Base-by-base conservation (phyloP, 202 grass and related monocot species). In the Saccharum hybrid region DNA sequence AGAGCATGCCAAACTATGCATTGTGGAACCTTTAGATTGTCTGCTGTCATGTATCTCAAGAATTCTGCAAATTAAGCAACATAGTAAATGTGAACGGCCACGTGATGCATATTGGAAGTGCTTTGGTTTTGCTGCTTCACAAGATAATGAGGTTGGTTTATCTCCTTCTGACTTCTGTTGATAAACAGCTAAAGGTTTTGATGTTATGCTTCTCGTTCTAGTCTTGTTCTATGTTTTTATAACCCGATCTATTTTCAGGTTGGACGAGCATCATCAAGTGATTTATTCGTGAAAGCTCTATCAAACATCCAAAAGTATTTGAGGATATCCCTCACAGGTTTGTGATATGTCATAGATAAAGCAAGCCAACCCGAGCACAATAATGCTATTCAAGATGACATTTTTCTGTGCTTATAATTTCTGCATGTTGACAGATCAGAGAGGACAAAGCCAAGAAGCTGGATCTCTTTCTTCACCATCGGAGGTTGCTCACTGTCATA, bases 51-150 rank as follows among this genome's bases (percentile, higher is more conserved):
- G 94, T 82, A 61, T 94, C 76, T 91, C 88, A 60, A 87, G 81
- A 76, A 86, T 97, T 71, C 78, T 94, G 80, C 77, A 4, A 72
- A 80, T 88, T 67, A 86, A 86, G 68, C 82, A 92, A 78, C 71
- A 62, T 72, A 90, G 43, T 75, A 90, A 84, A 84, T 88, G 69
- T 86, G 78, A 83, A 16, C 83, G 38, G 66, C 79, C 84, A 83
- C 66, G 61, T 72, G 88, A 89, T 63, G 63, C 78, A 83, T 38
- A 80, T 84, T 97, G 91, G 91, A 89, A 90, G 41, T 92, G 86
- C 85, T 97, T 94, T 37, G 86, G 81, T 83, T 93, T 97, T 74
- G 91, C 92, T 84, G 65, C 86, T 92, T 87, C 92, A 72, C 94
- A 97, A 83, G 92, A 94, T 80, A 85, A 78, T 79, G 90, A 93